A percentile compares a stretch with the other conserved stretches of the same genome.
Conservation (phyloP, 495 filamentous ascomycete species). For the Xylaria venustula region DNA sequence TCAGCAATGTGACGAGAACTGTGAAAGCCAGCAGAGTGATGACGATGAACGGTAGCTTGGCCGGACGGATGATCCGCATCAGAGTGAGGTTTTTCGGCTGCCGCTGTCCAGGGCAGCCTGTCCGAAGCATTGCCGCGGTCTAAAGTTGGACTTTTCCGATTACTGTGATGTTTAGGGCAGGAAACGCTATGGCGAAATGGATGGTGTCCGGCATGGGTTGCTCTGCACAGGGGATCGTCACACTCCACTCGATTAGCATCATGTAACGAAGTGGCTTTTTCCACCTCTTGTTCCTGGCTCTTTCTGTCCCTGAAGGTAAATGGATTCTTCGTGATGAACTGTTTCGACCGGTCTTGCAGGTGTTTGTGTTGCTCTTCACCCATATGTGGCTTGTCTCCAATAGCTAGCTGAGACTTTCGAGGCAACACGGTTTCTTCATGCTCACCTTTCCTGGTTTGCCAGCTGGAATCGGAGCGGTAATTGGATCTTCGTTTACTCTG, state of each 20-base stretch:
- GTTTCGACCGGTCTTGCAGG: background rate
- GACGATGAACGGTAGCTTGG: conserved; percentile 10
- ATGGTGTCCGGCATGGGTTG: conserved; percentile 32
- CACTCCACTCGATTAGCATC: conserved; percentile 18
- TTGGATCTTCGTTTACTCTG: background rate
- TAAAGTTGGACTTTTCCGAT: background rate
- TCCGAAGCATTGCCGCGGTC: background rate
- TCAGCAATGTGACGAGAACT: conserved; percentile 9
- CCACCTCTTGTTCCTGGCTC: background rate
- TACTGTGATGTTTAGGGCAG: conserved; percentile 13
- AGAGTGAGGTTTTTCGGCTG: background rate
- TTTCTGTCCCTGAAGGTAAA: conserved; percentile 10
- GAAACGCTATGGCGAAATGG: conserved; percentile 31
- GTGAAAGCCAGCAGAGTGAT: conserved; percentile 17
- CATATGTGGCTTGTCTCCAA: background rate
- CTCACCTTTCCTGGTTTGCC: background rate
- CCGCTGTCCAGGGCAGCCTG: background rate
- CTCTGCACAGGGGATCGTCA: conserved; percentile 27
- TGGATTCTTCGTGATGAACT: conserved; percentile 9
- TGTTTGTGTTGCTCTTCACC: background rate
- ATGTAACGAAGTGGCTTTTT: background rate
- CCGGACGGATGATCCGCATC: background rate
- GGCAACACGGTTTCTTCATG: background rate
- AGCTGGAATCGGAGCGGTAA: background rate
- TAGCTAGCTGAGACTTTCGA: background rate